phyloP scores from a whole-genome alignment of 306 rosid genomes.

The Sphenostylis stenocarpa region DNA sequence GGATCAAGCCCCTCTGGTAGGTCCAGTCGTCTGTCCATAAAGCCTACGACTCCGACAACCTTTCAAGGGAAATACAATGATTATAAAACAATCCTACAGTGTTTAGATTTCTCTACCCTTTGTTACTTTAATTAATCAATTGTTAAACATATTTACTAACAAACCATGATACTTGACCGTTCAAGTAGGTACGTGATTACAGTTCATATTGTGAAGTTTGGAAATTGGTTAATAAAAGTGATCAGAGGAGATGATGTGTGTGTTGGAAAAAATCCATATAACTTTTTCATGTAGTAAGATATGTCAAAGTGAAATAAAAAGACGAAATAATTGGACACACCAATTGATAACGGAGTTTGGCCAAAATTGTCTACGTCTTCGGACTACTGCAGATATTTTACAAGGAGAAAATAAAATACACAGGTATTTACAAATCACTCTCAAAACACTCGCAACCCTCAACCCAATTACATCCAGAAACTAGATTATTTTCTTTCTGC shows the following conservation, averaged over 20 bases:
- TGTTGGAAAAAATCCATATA: too few species aligned
- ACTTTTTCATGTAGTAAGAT: too few species aligned
- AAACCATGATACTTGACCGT: neutral
- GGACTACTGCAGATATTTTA: too few species aligned
- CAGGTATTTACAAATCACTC: too few species aligned
- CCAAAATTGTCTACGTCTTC: too few species aligned
- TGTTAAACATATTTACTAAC: neutral
- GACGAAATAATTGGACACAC: too few species aligned
- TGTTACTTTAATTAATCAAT: neutral
- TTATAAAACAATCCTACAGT: neutral
- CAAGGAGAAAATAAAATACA: too few species aligned
- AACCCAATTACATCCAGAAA: too few species aligned
- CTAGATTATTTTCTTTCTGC: too few species aligned
- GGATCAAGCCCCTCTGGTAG: constrained; percentile 69
- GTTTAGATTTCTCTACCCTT: neutral
- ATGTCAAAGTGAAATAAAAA: too few species aligned
- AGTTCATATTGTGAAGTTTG: neutral
- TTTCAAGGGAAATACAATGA: constrained; percentile 33
- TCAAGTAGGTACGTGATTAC: neutral
- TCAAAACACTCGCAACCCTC: too few species aligned
- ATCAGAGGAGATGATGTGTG: neutral
- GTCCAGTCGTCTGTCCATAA: constrained; percentile 78
- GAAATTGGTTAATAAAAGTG: neutral
- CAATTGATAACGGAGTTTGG: too few species aligned
- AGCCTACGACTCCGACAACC: constrained; percentile 88